These are phyloP conservation scores for Agrocybe pediades DNA, from an alignment of 768 basidiomycete genomes.

Conservation along the genomic window DNA sequence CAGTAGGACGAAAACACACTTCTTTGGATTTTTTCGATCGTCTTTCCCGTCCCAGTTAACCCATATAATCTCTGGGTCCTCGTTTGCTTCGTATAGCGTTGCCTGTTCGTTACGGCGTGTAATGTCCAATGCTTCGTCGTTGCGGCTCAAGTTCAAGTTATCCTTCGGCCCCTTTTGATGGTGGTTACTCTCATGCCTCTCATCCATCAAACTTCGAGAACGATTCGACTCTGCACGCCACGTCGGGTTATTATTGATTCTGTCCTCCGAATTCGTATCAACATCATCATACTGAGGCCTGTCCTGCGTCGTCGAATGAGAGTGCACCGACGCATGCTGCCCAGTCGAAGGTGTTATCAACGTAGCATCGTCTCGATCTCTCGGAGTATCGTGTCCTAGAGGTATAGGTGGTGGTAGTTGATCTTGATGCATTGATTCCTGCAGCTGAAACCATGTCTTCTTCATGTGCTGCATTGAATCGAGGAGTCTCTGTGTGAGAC, in stretches of 20 bases:
- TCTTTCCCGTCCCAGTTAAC: constrained; percentile 66
- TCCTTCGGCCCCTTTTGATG: no score
- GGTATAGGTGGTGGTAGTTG: not conserved
- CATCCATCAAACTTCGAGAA: no score
- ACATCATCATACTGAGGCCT: no score
- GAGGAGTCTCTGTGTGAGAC: not conserved
- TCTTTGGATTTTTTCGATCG: constrained; percentile 60
- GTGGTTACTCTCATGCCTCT: no score
- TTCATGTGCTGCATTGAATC: no score
- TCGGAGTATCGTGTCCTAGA: not conserved
- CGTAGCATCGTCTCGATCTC: not conserved
- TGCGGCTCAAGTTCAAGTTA: not conserved
- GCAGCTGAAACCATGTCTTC: not conserved
- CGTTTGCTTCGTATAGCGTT: not conserved
- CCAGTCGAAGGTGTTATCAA: not conserved
- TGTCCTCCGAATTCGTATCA: no score
- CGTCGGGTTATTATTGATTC: no score
- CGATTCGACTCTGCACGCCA: no score
- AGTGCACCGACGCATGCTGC: no score
- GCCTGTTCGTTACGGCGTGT: not conserved
- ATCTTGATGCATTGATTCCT: not conserved
- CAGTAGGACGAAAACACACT: constrained; percentile 45
- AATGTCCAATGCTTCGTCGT: not conserved
- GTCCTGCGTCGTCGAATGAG: no score
- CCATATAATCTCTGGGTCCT: constrained; percentile 27